A percentile compares a stretch with the other conserved stretches of the same genome.
Evolutionary conservation across 176 grass and related monocot species (phyloP).

Genomic region (Eleusine coracana): DNA sequence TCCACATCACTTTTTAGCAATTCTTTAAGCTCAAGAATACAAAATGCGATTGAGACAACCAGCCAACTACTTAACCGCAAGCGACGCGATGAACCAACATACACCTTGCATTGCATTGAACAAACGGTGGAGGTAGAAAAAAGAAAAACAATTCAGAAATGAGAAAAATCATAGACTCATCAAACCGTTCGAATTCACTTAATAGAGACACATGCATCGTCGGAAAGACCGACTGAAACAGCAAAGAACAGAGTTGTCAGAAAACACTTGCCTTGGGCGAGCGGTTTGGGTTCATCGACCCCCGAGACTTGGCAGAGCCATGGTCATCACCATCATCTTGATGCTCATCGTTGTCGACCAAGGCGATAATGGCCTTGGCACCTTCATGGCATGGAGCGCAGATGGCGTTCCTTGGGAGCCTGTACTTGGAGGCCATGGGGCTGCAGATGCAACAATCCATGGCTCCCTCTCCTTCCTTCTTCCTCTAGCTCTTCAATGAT

Average conservation of each 20-base stretch:
- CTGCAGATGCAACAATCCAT: constrained; percentile 99
- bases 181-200: background rate
- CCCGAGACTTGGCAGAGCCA: background rate
- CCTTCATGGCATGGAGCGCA: constrained; percentile 75
- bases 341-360: constrained; percentile 37
- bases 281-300: constrained; percentile 9
- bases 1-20: constrained; percentile 14
- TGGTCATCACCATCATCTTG: background rate
- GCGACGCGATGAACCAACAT: background rate
- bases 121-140: background rate
- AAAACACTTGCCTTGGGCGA: constrained; percentile 51
- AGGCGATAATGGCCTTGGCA: constrained; percentile 71
- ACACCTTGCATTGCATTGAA: background rate
- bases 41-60: constrained; percentile 16
- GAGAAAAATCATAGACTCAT: background rate
- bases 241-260: background rate
- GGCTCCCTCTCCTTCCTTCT: background rate
- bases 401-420: constrained; percentile 75
- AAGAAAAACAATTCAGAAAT: background rate
- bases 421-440: constrained; percentile 65
- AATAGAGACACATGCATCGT: background rate
- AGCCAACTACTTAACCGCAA: background rate
- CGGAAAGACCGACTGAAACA: background rate
- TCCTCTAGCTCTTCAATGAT: constrained; percentile 6
- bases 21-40: constrained; percentile 24